phyloP scores from a whole-genome alignment of 176 grass and related monocot species.

The Saccharum spontaneum region DNA sequence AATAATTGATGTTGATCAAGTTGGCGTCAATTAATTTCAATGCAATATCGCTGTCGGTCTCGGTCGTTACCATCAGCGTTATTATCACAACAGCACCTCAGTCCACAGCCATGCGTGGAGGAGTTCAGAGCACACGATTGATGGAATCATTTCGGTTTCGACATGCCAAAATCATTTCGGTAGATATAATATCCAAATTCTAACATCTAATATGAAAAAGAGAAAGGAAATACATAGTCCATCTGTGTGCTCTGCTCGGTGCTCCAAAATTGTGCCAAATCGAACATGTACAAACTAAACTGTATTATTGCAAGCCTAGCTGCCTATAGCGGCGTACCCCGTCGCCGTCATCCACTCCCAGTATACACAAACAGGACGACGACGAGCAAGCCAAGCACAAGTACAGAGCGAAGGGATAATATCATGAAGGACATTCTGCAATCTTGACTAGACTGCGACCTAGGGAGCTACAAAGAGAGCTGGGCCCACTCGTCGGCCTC shows the following conservation, averaged over 20 bases:
- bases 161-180: not conserved
- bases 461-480: not conserved
- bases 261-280: conserved; percentile 5
- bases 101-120: not conserved
- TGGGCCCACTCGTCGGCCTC: not conserved
- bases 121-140: not conserved
- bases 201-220: not conserved
- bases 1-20: not conserved
- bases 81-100: not conserved
- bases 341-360: not conserved
- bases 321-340: not conserved
- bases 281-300: not conserved
- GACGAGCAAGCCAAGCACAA: not conserved
- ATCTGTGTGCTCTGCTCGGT: not conserved
- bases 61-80: not conserved
- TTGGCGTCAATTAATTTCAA: not conserved
- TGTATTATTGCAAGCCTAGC: not conserved
- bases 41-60: not conserved
- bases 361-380: not conserved
- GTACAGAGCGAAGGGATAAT: not conserved
- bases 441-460: conserved; percentile 21
- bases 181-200: not conserved
- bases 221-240: not conserved
- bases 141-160: not conserved
- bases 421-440: not conserved